Base-by-base conservation (phyloP, 2,329 filamentous ascomycete genomes). In the Monosporascus sp. region DNA sequence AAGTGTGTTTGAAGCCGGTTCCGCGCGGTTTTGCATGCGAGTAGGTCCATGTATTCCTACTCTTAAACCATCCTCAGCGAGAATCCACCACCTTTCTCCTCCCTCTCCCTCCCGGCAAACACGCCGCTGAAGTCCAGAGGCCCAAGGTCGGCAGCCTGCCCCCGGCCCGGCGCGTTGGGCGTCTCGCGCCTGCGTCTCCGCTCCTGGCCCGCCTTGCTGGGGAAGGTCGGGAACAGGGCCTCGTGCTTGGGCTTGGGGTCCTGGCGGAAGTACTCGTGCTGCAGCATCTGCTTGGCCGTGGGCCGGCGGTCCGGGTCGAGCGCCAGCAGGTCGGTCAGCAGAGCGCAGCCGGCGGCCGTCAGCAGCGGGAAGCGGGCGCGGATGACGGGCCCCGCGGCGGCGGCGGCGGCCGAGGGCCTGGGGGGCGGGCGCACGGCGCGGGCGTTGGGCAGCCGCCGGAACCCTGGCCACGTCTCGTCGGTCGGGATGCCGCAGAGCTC, bases 221-320 rank as follows among this genome's bases (percentile, higher is more conserved):
- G 94, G 68, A 97, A 99, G 0, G 94, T 97, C 2, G 94, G 94
- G 67, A 99, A 97, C 85, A 99, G 87, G 62, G 87, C 88, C 67
- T 90, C 88, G 7, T 87, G 85, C 73, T 97, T 97, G 1, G 92
- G 90, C 55, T 88, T 88, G 1, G 94, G 94, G 61, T 95, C 88
- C 72, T 97, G 92, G 18, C 70, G 77, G 70, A 99, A 99, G 70
- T 96, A 99, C 37, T 84, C 77, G 69, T 97, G 90, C 47, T 79
- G 74, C 37, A 97, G 78, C 67, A 95, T 85, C 54, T 91, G 82
- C 48, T 75, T 75, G 1, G 93, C 90, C 2, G 81, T 79, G 0
- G 90, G 90, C 18, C 94, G 78, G 5, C 73, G 70, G 1, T 76
- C 77, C 0, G 94, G 94, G 65, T 97, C 85, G 20, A 97, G 75